Evolutionary conservation across 2,329 filamentous ascomycete genomes (phyloP), one percentile per base, ranked within the genome.

Genomic region (Colletotrichum orbiculare): DNA sequence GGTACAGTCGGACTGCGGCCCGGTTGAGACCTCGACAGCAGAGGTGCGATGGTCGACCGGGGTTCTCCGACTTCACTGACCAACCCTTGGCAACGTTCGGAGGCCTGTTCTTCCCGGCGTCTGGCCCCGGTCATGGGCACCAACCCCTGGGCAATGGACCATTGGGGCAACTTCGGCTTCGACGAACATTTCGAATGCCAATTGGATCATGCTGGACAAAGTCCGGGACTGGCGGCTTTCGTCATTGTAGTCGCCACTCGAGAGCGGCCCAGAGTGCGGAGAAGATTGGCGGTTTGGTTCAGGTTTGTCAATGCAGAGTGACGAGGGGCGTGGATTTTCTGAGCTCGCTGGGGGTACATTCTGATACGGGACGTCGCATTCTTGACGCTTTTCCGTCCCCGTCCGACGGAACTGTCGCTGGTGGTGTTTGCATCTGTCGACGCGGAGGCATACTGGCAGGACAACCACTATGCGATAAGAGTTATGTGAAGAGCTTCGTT

Each of bases 11-110:
- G 58, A 13, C 25, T 39, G 33, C 37, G 42, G 47, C 52, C 58
- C 52, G 62, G 46, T 37, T 62, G 17, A 34, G 7, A 45, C n/a
- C 25, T 47, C 8, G 10, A 46, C 38, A 15, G 45, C 46, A 47
- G 48, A 54, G 39, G 34, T 50, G 45, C 47, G 39, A 1, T 9
- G 33, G 58, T 61, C 46, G 62, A 33, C 47, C 58, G 41, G 25
- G 25, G 37, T 34, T 35, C 41, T 38, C 47, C 58, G 54, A 56
- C 52, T 37, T 62, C 47, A 56, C 56, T 50, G 52, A 43, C 41
- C 54, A 41, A 45, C 41, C 15, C 50, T 65, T 65, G 62, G 58
- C 52, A 41, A 52, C 13, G 33, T 35, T 48, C 52, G 42, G 41
- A 50, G 52, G 41, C 15, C 47, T 48, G 62, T 4, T 41, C 39